Conservation (phyloP, 2,329 filamentous ascomycete genomes). For the Thielaviopsis cerberus region DNA sequence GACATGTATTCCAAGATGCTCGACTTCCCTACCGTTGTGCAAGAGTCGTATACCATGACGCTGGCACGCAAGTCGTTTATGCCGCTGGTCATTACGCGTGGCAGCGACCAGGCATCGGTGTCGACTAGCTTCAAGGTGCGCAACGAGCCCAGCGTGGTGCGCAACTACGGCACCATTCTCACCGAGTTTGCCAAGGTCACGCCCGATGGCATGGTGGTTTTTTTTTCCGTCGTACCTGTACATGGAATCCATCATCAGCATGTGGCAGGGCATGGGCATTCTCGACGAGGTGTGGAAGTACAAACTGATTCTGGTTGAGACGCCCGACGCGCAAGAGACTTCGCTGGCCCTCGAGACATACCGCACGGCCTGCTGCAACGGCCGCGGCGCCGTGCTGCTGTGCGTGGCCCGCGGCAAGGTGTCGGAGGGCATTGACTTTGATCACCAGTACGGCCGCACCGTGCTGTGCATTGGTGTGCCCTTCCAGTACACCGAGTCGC, state of each 20-base stretch:
- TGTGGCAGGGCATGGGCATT: conserved; percentile 98
- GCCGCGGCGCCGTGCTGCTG: conserved; percentile 75
- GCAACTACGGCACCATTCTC: conserved; percentile 84
- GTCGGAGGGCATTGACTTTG: conserved; percentile 95
- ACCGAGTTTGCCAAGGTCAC: conserved; percentile 94
- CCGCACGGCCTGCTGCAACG: conserved; percentile 92
- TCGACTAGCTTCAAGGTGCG: conserved; percentile 89
- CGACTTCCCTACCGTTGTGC: conserved; percentile 75
- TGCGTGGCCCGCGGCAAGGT: conserved; percentile 96
- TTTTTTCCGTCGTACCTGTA: conserved; percentile 97
- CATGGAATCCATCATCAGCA: conserved; percentile 97
- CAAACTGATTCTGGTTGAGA: conserved; percentile 94
- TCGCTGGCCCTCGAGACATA: conserved; percentile 91
- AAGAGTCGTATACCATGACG: conserved; percentile 96
- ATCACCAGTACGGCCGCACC: conserved; percentile 91
- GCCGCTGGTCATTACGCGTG: conserved; percentile 91
- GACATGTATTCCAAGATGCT: conserved; percentile 99
- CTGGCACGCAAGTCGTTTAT: conserved; percentile 85
- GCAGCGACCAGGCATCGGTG: conserved; percentile 81
- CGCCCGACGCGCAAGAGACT: conserved; percentile 90
- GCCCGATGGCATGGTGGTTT: conserved; percentile 94
- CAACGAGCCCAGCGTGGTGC: conserved; percentile 88
- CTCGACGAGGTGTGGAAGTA: conserved; percentile 97
- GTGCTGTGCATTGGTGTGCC: conserved; percentile 93
- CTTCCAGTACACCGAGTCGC: conserved; percentile 95